Conservation (phyloP, 2,329 filamentous ascomycete species). For the Trichoderma cornu-damae region DNA sequence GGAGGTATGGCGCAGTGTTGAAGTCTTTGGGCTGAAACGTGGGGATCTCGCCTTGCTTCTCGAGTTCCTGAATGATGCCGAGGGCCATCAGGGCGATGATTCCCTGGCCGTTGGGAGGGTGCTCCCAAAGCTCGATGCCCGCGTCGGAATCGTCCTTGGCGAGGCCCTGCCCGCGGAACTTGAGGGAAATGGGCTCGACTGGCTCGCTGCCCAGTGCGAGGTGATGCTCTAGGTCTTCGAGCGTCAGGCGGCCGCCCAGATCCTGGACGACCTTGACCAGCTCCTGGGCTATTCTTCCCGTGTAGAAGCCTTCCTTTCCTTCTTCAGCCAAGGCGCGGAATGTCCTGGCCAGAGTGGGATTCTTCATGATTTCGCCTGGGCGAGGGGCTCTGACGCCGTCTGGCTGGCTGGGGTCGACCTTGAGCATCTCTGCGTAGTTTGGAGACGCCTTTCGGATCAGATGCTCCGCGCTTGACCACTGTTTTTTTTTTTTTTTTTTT, state of each 20-base stretch:
- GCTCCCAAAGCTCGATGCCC: slow-evolving; percentile 85
- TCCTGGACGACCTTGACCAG: slow-evolving; percentile 72
- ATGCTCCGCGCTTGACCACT: slow-evolving; percentile 69
- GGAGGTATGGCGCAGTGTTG: slow-evolving; percentile 76
- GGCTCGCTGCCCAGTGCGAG: slow-evolving; percentile 63
- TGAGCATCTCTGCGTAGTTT: slow-evolving; percentile 83
- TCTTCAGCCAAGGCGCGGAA: slow-evolving; percentile 73
- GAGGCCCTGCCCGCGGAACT: slow-evolving; percentile 62
- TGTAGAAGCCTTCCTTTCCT: slow-evolving; percentile 88
- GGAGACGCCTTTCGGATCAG: slow-evolving; percentile 68
- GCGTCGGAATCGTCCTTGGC: slow-evolving; percentile 26
- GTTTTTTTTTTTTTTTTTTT: too few relatives aligned
- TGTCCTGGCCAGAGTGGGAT: slow-evolving; percentile 72
- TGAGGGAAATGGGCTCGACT: slow-evolving; percentile 79
- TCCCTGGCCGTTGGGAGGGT: slow-evolving; percentile 93
- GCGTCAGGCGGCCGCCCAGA: slow-evolving; percentile 69
- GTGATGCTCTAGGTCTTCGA: slow-evolving; percentile 78
- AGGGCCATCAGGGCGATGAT: slow-evolving; percentile 93
- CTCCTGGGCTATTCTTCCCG: slow-evolving; percentile 73
- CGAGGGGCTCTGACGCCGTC: slow-evolving; percentile 69
- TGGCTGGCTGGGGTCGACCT: slow-evolving; percentile 61
- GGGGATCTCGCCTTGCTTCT: slow-evolving; percentile 68
- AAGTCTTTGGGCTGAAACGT: slow-evolving; percentile 66
- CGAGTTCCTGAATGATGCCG: slow-evolving; percentile 83
- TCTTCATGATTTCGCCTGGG: slow-evolving; percentile 84